These are phyloP conservation scores for Lecanicillium sp. DNA, from an alignment of 2,329 filamentous ascomycete species.

Conservation along the genomic window DNA sequence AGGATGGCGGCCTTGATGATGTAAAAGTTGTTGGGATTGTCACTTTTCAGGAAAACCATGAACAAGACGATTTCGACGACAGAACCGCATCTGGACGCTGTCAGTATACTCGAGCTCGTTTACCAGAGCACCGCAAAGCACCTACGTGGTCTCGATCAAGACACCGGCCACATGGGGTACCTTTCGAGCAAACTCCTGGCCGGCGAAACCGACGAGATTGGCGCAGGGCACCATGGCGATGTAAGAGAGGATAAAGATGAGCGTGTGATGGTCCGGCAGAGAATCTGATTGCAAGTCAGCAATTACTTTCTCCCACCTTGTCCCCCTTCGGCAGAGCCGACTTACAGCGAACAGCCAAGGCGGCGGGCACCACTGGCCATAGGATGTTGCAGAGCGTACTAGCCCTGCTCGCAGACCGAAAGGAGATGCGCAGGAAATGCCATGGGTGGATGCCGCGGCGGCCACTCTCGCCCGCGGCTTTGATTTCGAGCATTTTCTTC, in stretches of 20 bases:
- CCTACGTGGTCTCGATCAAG: conserved; percentile 51
- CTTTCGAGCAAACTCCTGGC: conserved; percentile 70
- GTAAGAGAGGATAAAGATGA: conserved; percentile 43
- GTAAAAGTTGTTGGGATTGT: conserved; percentile 43
- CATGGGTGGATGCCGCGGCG: conserved; percentile 38
- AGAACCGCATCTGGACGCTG: conserved; percentile 49
- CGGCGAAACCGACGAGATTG: conserved; percentile 44
- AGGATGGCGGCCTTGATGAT: conserved; percentile 80
- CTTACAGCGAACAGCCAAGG: conserved; percentile 37
- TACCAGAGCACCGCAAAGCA: neutral
- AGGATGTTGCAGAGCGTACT: conserved; percentile 42
- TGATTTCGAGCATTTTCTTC: conserved; percentile 16
- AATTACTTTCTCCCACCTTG: neutral
- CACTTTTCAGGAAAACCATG: conserved; percentile 57
- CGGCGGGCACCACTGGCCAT: conserved; percentile 45
- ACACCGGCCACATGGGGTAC: conserved; percentile 67
- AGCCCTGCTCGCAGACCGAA: conserved; percentile 37
- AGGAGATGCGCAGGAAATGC: conserved; percentile 38
- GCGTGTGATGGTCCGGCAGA: conserved; percentile 31
- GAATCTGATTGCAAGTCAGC: conserved; percentile 24
- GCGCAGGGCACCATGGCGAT: conserved; percentile 47
- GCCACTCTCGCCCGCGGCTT: conserved; percentile 38
- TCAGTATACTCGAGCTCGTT: conserved; percentile 11
- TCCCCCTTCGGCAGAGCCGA: conserved; percentile 2
- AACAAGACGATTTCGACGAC: conserved; percentile 80